Evolutionary conservation across 2,329 filamentous ascomycete species (phyloP).

Genomic region (Cryphonectria nitschkei): DNA sequence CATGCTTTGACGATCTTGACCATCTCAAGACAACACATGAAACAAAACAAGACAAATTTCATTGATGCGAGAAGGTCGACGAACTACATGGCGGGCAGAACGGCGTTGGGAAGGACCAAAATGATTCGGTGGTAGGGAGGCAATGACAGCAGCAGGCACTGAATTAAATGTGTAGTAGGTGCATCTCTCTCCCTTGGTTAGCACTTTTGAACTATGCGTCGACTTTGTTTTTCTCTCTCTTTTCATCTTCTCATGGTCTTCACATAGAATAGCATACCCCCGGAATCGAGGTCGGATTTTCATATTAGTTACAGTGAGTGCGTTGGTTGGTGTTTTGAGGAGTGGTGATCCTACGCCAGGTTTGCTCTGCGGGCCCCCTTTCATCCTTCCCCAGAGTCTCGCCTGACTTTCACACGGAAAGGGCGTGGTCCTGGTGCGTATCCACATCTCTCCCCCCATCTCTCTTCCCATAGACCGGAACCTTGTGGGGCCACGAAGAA

Average conservation of each 20-base stretch:
- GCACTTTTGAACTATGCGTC: conserved; percentile 1
- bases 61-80: neutral
- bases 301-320: neutral
- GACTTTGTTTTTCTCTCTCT: neutral
- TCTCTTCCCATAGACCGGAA: neutral
- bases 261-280: conserved; percentile 20
- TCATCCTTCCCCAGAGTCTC: neutral
- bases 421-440: neutral
- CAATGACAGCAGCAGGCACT: neutral
- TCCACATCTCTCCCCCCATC: neutral
- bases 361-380: neutral
- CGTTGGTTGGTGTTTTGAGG: neutral
- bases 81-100: neutral
- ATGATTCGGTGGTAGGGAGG: neutral
- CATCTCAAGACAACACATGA: neutral
- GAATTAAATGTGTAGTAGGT: conserved; percentile 1
- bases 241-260: neutral
- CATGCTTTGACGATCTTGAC: neutral
- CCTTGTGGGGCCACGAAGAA: neutral
- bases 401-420: neutral
- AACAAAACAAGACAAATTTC: neutral
- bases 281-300: neutral
- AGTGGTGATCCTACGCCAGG: neutral
- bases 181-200: neutral
- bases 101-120: conserved; percentile 13